Evolutionary conservation across 192 early-diverging fungal species (phyloP), one percentile per base, ranked within the genome.

Genomic region (Umbelopsis ramanniana): DNA sequence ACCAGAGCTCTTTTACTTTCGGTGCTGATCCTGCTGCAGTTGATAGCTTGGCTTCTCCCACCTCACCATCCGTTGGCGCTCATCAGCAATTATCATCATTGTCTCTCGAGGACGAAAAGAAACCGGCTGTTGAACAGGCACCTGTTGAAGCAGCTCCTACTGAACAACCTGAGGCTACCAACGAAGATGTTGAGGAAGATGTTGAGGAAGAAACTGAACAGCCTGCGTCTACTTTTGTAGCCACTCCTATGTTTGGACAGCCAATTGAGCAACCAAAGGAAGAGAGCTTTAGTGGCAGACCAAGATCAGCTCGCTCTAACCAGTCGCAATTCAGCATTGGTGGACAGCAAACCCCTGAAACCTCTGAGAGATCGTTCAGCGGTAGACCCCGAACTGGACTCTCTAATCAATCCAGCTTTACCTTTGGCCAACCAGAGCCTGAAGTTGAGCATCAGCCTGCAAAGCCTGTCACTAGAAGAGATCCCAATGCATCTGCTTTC

Each of bases 1-100:
- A 70, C 26, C 71, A 33, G 0, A 66, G 68, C 23, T 71, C 68
- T 8, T 73, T 78, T 37, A 48, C 52, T 10, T 74, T 73, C 22
- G 50, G 54, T 26, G 40, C 73, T 43, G 71, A 72, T 15, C 48
- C 48, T 3, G 14, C 54, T 57, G 24, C 26, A 14, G 17, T 8
- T 26, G 57, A 63, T 35, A 38, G 24, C 15, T 26, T 63, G 15
- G 33, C 57, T 33, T 63, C 57, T 37, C 57, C 57, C 0, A 63
- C 57, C 26, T 37, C 57, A n/a, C 23, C 22, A 24, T 0, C 53
- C 6, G 10, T 19, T 11, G 57, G 33, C 17, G 33, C 33, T 37
- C 26, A 35, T 17, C 23, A 38, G 24, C 57, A 63, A 37, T 17
- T 63, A 6, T 29, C 26, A 17, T 29, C 57, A 17, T 26, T 63